These are phyloP conservation scores for Calocybe gambosa DNA, from an alignment of 1,284 basidiomycete species.

Conservation along the genomic window DNA sequence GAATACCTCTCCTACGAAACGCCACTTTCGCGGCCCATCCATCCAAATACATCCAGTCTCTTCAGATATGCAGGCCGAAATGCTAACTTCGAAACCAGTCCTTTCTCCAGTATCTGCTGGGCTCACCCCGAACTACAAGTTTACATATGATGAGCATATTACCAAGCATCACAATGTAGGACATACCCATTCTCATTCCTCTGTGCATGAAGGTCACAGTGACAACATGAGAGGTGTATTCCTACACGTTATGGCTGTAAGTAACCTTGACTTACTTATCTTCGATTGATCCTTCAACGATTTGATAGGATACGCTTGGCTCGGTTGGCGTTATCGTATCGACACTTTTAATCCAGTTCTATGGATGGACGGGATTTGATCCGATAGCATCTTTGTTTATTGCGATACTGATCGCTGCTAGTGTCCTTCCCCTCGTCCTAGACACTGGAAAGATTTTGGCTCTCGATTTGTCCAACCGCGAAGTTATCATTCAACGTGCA, in stretches of 20 bases:
- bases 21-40: conserved; percentile 26
- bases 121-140: conserved; percentile 54
- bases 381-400: conserved; percentile 98
- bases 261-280: conserved; percentile 21
- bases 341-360: conserved; percentile 91
- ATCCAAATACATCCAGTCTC: conserved; percentile 23
- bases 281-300: not conserved
- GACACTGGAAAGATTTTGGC: conserved; percentile 89
- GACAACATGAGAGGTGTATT: conserved; percentile 99
- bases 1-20: conserved; percentile 16
- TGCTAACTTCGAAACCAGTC: conserved; percentile 2
- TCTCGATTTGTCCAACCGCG: conserved; percentile 76
- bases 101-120: conserved; percentile 19
- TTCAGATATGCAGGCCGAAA: conserved; percentile 5
- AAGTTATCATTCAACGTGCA: conserved; percentile 63
- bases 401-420: conserved; percentile 90
- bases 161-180: conserved; percentile 45
- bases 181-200: conserved; percentile 36
- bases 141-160: conserved; percentile 57
- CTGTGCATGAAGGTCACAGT: conserved; percentile 76
- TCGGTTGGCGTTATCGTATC: conserved; percentile 99
- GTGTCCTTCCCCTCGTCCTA: conserved; percentile 91
- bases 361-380: conserved; percentile 99
- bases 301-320: conserved; percentile 71
- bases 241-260: conserved; percentile 83